Conservation (phyloP, 1,284 basidiomycete species). For the Ceratobasidium sp. region DNA sequence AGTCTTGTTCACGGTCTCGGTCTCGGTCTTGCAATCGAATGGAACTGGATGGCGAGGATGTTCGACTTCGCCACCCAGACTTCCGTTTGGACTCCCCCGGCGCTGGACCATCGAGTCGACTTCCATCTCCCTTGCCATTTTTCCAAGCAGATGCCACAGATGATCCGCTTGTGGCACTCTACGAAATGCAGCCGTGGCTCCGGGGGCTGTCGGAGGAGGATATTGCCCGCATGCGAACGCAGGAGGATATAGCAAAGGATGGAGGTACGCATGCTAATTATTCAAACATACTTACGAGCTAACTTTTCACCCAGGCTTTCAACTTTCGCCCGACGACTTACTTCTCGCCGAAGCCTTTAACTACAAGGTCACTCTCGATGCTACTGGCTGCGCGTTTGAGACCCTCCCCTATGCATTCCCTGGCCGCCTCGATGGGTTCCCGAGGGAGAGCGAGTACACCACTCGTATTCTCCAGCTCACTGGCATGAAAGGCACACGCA, state of each 20-base stretch:
- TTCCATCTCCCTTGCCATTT: background rate
- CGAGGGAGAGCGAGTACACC: background rate
- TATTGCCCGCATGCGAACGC: background rate
- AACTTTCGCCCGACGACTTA: background rate
- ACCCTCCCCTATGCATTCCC: slow-evolving; percentile 29
- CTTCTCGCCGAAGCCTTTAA: slow-evolving; percentile 20
- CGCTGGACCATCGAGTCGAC: slow-evolving; percentile 3
- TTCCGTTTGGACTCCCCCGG: background rate
- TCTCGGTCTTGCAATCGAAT: background rate
- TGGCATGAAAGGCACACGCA: background rate
- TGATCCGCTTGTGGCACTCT: background rate
- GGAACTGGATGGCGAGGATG: background rate
- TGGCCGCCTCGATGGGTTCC: background rate
- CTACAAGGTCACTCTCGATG: slow-evolving; percentile 31
- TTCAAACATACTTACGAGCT: background rate
- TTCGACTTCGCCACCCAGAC: background rate
- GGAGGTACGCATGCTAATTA: background rate
- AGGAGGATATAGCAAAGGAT: background rate
- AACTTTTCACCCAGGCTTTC: background rate
- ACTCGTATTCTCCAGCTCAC: background rate
- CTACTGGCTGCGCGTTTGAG: background rate
- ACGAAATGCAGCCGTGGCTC: slow-evolving; percentile 7
- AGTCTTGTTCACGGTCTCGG: background rate
- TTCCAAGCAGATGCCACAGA: background rate
- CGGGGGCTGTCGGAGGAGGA: background rate